phyloP scores from a whole-genome alignment of 129 eudicot species.

The Flaveria brownii region DNA sequence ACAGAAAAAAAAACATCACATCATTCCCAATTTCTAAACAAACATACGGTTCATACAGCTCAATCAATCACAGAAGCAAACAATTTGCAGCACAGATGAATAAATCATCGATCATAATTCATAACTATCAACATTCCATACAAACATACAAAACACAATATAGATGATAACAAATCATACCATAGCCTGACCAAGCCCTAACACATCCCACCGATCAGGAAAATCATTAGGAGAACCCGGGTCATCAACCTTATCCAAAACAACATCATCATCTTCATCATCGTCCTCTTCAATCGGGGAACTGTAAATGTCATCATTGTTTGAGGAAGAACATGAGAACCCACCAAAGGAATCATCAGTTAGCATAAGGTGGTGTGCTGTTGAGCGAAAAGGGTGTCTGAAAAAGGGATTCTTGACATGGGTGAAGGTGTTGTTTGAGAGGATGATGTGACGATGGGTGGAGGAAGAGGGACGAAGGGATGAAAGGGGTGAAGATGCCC shows the following conservation, averaged over 20 bases:
- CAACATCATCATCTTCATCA: slow-evolving; percentile 38
- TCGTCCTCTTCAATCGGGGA: slow-evolving; percentile 37
- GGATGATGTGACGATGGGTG: neutral
- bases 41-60: neutral
- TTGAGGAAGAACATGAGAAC: slow-evolving; percentile 7
- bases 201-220: slow-evolving; percentile 81
- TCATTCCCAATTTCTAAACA: neutral
- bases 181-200: slow-evolving; percentile 99
- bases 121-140: too few relatives aligned
- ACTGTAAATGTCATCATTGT: slow-evolving; percentile 14
- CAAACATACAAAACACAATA: too few relatives aligned
- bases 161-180: slow-evolving; percentile 32
- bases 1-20: neutral
- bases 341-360: neutral
- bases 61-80: neutral
- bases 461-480: slow-evolving; percentile 1
- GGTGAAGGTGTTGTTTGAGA: slow-evolving; percentile 5
- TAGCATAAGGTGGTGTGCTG: slow-evolving; percentile 9
- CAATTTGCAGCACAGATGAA: neutral
- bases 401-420: neutral
- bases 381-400: slow-evolving; percentile 15
- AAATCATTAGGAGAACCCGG: slow-evolving; percentile 15
- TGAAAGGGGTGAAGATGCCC: slow-evolving; percentile 26
- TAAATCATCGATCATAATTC: too few relatives aligned
- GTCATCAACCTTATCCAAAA: slow-evolving; percentile 34